Evolutionary conservation across 2,329 filamentous ascomycete species (phyloP).

Genomic region (Stachybotrys echinatus): DNA sequence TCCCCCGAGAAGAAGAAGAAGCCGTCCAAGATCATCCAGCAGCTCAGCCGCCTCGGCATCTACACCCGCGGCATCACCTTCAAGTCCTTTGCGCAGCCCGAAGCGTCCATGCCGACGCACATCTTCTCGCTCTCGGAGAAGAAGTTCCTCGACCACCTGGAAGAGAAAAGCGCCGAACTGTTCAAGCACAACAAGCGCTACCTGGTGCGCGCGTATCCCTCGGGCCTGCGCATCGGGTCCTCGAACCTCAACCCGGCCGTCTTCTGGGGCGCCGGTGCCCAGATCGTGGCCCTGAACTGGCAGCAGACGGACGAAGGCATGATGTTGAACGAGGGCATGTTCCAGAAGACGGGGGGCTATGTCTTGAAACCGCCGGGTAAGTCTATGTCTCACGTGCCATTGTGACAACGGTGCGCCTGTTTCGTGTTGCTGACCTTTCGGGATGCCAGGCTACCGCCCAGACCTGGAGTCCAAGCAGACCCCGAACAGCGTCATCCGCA

Average conservation of each 20-base stretch:
- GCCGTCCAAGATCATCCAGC: slow-evolving; percentile 61
- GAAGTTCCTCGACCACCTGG: slow-evolving; percentile 56
- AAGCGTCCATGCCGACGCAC: slow-evolving; percentile 58
- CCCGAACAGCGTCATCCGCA: slow-evolving; percentile 35
- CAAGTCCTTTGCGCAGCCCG: slow-evolving; percentile 69
- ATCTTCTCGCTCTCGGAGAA: slow-evolving; percentile 65
- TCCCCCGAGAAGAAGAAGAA: slow-evolving; percentile 43
- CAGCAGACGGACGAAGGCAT: slow-evolving; percentile 86
- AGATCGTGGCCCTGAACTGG: slow-evolving; percentile 92
- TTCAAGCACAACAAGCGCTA: slow-evolving; percentile 79
- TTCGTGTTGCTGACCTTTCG: neutral
- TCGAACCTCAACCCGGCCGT: slow-evolving; percentile 81
- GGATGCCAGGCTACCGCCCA: slow-evolving; percentile 24
- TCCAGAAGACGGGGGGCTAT: slow-evolving; percentile 76
- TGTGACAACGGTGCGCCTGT: neutral
- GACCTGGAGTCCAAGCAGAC: slow-evolving; percentile 13
- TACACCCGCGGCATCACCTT: slow-evolving; percentile 84
- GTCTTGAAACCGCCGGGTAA: slow-evolving; percentile 73
- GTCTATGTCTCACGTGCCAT: slow-evolving; percentile 1
- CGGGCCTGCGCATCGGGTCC: slow-evolving; percentile 72
- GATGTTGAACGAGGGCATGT: slow-evolving; percentile 96
- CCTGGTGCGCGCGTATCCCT: slow-evolving; percentile 85
- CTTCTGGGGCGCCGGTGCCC: slow-evolving; percentile 85
- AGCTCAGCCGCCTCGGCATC: slow-evolving; percentile 70
- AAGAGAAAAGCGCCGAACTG: slow-evolving; percentile 45